Conservation (phyloP, 2,329 filamentous ascomycete species). For the Fusarium aywerte region DNA sequence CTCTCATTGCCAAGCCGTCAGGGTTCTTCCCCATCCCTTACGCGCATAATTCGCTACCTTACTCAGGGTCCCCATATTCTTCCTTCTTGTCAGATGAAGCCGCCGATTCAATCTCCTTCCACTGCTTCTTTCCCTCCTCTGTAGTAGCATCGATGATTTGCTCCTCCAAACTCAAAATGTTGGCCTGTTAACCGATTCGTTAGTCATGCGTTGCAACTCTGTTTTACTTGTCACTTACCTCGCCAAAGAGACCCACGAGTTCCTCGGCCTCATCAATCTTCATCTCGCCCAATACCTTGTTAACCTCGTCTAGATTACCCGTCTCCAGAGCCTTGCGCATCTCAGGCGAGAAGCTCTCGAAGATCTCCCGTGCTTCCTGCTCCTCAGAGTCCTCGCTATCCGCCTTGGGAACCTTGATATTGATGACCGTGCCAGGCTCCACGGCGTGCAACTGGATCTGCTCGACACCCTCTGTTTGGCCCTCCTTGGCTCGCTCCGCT, state of each 20-base stretch:
- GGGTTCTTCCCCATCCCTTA: not conserved
- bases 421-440: slow-evolving; percentile 90
- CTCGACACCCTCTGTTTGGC: slow-evolving; percentile 77
- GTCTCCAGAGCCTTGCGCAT: slow-evolving; percentile 85
- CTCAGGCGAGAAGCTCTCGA: slow-evolving; percentile 83
- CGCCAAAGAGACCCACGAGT: slow-evolving; percentile 80
- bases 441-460: slow-evolving; percentile 98
- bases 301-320: slow-evolving; percentile 78
- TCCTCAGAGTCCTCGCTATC: slow-evolving; percentile 73
- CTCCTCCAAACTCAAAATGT: slow-evolving; percentile 90
- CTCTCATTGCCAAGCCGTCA: not conserved
- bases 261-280: slow-evolving; percentile 88
- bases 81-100: slow-evolving; percentile 47
- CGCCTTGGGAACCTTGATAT: slow-evolving; percentile 81
- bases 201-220: slow-evolving; percentile 27
- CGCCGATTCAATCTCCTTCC: slow-evolving; percentile 77
- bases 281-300: slow-evolving; percentile 80
- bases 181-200: slow-evolving; percentile 63
- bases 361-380: slow-evolving; percentile 76
- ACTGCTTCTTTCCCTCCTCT: slow-evolving; percentile 80
- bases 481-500: slow-evolving; percentile 62
- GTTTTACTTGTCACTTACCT: slow-evolving; percentile 59
- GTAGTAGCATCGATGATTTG: slow-evolving; percentile 96
- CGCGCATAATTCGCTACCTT: slow-evolving; percentile 16
- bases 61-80: slow-evolving; percentile 55